Base-by-base conservation (phyloP, 495 filamentous ascomycete species). In the Aspergillus indologenus region DNA sequence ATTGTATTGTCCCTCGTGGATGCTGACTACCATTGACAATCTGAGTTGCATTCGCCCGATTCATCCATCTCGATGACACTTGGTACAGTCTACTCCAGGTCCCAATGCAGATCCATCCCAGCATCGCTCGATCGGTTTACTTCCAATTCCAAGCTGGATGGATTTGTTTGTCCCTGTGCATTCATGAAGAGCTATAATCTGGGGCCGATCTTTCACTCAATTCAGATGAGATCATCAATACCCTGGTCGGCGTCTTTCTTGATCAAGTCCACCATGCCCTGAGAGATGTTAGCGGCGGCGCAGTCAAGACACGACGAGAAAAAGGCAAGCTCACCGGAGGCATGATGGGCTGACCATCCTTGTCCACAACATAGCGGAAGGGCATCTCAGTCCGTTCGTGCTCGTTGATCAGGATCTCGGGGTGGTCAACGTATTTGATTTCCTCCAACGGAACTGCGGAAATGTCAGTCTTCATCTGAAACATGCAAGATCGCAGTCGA, bases 301-400 rank as follows among this genome's bases (percentile, higher is more conserved):
- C 34, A 40, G 34, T 40, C 2, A 40, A 15, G 12, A 14, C 34
- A 40, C 12, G 18, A 17, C 20, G 18, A 48, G 45, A 26, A 29
- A 29, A 29, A 29, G 20, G 5, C 2, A 70, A 83, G 70, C 34
- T 40, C 75, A 94, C 93, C 75, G 87, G 78, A 29, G 94, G 94
- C 92, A 98, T 96, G 34, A 96, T 83, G 8, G 90, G 90, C 63
- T 87, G 77, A 21, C 88, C 91, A 57, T 90, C 78, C 7, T 80
- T 72, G 48, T 79, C 87, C 66, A 82, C 88, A 21, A 98, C 91
- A 69, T 98, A 98, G 53, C 93, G 89, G 73, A 98, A 98, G 0
- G 94, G 94, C 94, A 98, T 98, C 70, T 95, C 81, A 0, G 90
- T 95, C 64, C 89, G 90, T 70, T 98, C 94, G 68, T 96, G 85